These are phyloP conservation scores for Schizonepeta tenuifolia DNA, from an alignment of 257 asterid species.

Conservation along the genomic window DNA sequence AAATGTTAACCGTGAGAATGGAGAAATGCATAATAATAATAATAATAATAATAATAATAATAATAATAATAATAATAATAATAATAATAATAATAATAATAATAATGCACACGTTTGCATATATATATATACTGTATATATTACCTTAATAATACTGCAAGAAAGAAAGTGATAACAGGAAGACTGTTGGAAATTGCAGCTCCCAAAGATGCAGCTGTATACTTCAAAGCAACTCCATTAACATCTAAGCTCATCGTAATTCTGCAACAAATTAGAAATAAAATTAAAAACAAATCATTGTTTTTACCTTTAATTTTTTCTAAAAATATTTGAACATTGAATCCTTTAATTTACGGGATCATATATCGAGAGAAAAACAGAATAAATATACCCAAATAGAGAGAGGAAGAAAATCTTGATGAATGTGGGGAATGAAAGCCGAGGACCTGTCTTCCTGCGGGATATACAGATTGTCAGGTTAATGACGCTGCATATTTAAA, in stretches of 20 bases:
- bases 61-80: too few relatives aligned
- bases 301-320: neutral
- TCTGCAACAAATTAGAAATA: conserved; percentile 38
- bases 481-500: too few relatives aligned
- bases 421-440: conserved; percentile 48
- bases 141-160: conserved; percentile 76
- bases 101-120: too few relatives aligned
- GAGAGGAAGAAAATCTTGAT: conserved; percentile 71
- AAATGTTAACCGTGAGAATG: too few relatives aligned
- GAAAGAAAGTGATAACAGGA: conserved; percentile 76
- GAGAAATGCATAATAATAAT: too few relatives aligned
- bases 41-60: too few relatives aligned
- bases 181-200: conserved; percentile 79
- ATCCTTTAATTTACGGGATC: neutral
- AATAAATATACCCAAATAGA: conserved; percentile 54
- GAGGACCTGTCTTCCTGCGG: conserved; percentile 75
- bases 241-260: conserved; percentile 70
- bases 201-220: conserved; percentile 77
- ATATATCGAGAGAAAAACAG: neutral
- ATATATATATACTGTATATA: too few relatives aligned
- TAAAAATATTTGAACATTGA: neutral
- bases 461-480: too few relatives aligned
- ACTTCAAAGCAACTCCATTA: conserved; percentile 57
- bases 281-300: neutral
- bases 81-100: too few relatives aligned